These are phyloP conservation scores for Tuber umbilicatum DNA, from an alignment of 495 filamentous ascomycete species.

Conservation along the genomic window DNA sequence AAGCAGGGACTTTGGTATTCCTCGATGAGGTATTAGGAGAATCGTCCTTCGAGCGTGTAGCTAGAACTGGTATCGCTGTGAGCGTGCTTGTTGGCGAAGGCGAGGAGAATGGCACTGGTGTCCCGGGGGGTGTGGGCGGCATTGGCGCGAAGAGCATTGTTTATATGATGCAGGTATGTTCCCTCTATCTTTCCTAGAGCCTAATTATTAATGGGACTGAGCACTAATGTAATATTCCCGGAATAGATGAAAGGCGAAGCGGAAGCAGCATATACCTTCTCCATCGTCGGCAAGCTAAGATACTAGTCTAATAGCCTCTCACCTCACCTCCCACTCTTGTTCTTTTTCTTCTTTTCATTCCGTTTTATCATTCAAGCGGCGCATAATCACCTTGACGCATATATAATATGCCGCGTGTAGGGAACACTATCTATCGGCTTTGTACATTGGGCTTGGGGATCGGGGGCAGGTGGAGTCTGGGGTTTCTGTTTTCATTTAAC, in stretches of 20 bases:
- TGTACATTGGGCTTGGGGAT: neutral
- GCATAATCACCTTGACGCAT: neutral
- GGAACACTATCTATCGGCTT: neutral
- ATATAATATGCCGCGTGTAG: neutral
- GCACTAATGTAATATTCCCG: conserved; percentile 10
- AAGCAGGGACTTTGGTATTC: conserved; percentile 60
- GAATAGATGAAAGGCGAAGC: conserved; percentile 55
- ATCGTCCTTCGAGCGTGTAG: conserved; percentile 76
- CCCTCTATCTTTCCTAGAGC: neutral
- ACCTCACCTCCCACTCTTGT: neutral
- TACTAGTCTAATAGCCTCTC: conserved; percentile 45
- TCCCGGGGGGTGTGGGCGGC: conserved; percentile 61
- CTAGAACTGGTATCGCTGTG: conserved; percentile 74
- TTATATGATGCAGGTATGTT: conserved; percentile 42
- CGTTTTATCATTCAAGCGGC: neutral
- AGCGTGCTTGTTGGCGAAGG: conserved; percentile 77
- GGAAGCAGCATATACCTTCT: conserved; percentile 57
- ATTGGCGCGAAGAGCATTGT: conserved; percentile 56
- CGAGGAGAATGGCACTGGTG: conserved; percentile 61
- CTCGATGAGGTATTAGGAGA: conserved; percentile 79
- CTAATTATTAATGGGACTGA: neutral
- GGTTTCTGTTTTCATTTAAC: conserved; percentile 11
- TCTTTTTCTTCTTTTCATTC: neutral
- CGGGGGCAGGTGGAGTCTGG: conserved; percentile 22
- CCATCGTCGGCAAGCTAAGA: conserved; percentile 54